A percentile compares a stretch with the other conserved stretches of the same genome.
Conservation (phyloP, 345 rosid genomes). For the Xanthoceras sorbifolium region DNA sequence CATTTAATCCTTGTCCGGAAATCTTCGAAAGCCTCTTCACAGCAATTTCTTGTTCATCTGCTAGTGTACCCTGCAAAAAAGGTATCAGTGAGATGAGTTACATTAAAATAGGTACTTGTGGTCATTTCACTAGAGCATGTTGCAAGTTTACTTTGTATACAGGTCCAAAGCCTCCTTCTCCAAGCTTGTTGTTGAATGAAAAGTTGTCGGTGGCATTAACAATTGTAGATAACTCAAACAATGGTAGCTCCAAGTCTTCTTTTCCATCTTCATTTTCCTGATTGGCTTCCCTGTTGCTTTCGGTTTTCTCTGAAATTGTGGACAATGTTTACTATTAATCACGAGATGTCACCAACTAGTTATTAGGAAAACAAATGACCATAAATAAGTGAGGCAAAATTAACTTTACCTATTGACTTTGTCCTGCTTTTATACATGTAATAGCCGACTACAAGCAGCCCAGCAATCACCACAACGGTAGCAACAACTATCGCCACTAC, state of each 20-base stretch:
- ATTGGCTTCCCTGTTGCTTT: not conserved
- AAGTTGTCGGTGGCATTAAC: conserved; percentile 29
- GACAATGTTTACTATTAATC: not conserved
- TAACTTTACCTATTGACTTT: not conserved
- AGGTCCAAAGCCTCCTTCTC: conserved; percentile 38
- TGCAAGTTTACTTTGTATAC: conserved; percentile 37
- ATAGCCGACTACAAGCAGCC: conserved; percentile 13
- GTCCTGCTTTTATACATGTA: not conserved
- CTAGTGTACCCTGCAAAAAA: conserved; percentile 32
- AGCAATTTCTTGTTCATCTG: conserved; percentile 43
- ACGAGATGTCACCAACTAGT: not conserved
- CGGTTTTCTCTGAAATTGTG: not conserved
- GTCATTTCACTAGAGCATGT: not conserved
- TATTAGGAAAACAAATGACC: not conserved
- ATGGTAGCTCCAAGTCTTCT: conserved; percentile 28
- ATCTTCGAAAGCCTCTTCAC: conserved; percentile 43
- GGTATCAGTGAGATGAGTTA: not conserved
- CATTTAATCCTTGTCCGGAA: conserved; percentile 44
- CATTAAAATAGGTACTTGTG: not conserved
- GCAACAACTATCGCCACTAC: not conserved
- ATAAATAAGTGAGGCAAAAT: not conserved
- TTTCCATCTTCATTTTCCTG: not conserved
- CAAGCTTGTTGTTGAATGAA: conserved; percentile 34
- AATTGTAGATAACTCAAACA: conserved; percentile 29
- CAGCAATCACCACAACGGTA: not conserved